Percentiles rank a stretch among this genome's conserved stretches.
Conservation (phyloP, 441 rosid genomes). For the Croton setiger region DNA sequence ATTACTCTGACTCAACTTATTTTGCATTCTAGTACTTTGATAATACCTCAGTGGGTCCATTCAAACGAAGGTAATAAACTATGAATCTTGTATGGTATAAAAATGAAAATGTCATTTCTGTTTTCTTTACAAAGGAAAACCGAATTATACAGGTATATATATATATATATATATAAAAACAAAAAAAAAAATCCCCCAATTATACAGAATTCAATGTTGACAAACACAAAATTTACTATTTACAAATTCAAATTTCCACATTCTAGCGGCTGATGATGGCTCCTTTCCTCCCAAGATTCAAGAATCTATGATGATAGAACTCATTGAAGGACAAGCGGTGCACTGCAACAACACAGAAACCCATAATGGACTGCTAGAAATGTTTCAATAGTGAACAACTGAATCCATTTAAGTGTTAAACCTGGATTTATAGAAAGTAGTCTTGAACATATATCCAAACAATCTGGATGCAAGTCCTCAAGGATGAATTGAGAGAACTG, state of each 20-base stretch:
- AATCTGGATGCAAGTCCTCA: constrained; percentile 47
- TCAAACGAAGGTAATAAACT: too few relatives aligned
- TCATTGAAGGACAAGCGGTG: constrained; percentile 56
- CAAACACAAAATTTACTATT: too few relatives aligned
- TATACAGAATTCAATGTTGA: too few relatives aligned
- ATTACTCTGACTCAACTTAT: too few relatives aligned
- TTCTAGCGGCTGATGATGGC: background rate
- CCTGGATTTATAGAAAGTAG: constrained; percentile 61
- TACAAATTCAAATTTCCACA: background rate
- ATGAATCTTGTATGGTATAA: too few relatives aligned
- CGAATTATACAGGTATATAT: too few relatives aligned
- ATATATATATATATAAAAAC: too few relatives aligned
- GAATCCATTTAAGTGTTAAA: constrained; percentile 14
- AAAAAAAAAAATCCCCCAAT: too few relatives aligned
- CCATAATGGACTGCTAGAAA: constrained; percentile 2
- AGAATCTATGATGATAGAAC: constrained; percentile 49
- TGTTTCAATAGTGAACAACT: background rate
- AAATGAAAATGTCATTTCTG: too few relatives aligned
- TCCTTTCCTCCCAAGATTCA: constrained; percentile 30
- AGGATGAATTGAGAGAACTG: constrained; percentile 51
- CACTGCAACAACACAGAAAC: constrained; percentile 33
- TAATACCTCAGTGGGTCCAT: too few relatives aligned
- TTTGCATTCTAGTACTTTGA: too few relatives aligned
- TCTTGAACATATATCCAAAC: constrained; percentile 54
- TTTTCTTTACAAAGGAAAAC: too few relatives aligned